phyloP scores from a whole-genome alignment of 805 yeast genomes.

The Priceomyces melissophilus region DNA sequence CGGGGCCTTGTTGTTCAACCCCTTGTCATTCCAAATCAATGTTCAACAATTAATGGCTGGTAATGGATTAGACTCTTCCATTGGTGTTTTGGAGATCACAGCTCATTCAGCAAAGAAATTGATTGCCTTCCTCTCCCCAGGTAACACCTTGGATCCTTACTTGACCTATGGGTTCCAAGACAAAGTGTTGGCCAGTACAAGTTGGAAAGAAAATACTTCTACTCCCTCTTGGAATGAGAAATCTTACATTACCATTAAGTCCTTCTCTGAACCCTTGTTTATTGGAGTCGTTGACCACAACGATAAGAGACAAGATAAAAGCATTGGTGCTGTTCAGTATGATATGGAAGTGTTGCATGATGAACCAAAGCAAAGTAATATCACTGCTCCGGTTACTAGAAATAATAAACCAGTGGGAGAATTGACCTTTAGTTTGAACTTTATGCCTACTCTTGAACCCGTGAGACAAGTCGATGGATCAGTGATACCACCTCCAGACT shows the following conservation, averaged over 20 bases:
- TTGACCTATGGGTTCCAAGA: conserved; percentile 64
- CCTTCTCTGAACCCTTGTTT: conserved; percentile 79
- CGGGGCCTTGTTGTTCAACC: conserved; percentile 85
- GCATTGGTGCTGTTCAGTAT: conserved; percentile 71
- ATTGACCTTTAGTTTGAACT: conserved; percentile 64
- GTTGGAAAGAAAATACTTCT: conserved; percentile 61
- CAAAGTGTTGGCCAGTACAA: conserved; percentile 62
- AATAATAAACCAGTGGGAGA: conserved; percentile 84
- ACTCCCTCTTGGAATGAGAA: conserved; percentile 86
- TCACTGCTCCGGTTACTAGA: conserved; percentile 60
- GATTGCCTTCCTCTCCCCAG: conserved; percentile 64
- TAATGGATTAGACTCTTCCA: conserved; percentile 69
- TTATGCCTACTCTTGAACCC: conserved; percentile 70
- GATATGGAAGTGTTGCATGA: conserved; percentile 66
- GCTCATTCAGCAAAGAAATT: conserved; percentile 65
- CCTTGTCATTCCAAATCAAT: conserved; percentile 90
- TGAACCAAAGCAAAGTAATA: conserved; percentile 46
- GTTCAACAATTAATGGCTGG: conserved; percentile 89
- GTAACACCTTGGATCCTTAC: conserved; percentile 89
- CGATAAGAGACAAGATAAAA: conserved; percentile 73
- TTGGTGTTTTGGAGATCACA: conserved; percentile 78
- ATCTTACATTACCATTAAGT: conserved; percentile 61
- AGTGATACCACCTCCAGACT: conserved; percentile 79
- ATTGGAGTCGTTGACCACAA: conserved; percentile 74
- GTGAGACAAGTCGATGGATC: conserved; percentile 74